A percentile compares a stretch with the other conserved stretches of the same genome.
Conservation (phyloP, 306 rosid species). For the Calophaca sinica region DNA sequence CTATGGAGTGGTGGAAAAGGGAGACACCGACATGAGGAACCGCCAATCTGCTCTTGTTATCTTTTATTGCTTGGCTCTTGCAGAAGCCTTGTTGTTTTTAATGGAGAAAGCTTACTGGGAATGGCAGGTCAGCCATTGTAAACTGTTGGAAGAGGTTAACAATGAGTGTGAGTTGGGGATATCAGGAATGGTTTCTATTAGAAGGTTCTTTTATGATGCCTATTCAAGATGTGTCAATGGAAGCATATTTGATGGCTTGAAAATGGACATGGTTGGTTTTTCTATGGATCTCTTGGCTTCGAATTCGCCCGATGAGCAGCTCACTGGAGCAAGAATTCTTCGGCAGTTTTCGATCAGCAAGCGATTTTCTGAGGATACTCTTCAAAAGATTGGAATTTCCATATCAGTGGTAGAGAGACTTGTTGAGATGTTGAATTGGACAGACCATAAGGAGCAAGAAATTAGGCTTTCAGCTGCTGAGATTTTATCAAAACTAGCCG, state of each 20-base stretch:
- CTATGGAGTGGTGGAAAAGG: constrained; percentile 72
- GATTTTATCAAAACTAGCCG: constrained; percentile 74
- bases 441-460: constrained; percentile 75
- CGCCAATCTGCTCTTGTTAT: constrained; percentile 67
- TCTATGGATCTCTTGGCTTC: constrained; percentile 82
- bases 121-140: constrained; percentile 67
- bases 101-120: constrained; percentile 84
- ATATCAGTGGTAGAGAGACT: constrained; percentile 73
- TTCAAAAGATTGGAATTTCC: constrained; percentile 82
- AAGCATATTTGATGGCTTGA: constrained; percentile 89
- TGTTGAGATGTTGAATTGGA: constrained; percentile 96
- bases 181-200: constrained; percentile 67
- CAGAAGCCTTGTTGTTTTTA: constrained; percentile 86
- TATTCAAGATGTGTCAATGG: constrained; percentile 89
- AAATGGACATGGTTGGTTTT: constrained; percentile 90
- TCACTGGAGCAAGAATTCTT: constrained; percentile 79
- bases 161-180: constrained; percentile 71
- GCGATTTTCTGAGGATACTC: constrained; percentile 74
- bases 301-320: constrained; percentile 84
- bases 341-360: constrained; percentile 56
- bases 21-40: constrained; percentile 77
- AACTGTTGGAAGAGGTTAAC: constrained; percentile 74
- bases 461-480: constrained; percentile 79
- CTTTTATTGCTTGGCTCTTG: constrained; percentile 80
- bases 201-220: constrained; percentile 88